phyloP scores from a whole-genome alignment of 1,139 yeast genomes.

The Wickerhamomyces sp. region DNA sequence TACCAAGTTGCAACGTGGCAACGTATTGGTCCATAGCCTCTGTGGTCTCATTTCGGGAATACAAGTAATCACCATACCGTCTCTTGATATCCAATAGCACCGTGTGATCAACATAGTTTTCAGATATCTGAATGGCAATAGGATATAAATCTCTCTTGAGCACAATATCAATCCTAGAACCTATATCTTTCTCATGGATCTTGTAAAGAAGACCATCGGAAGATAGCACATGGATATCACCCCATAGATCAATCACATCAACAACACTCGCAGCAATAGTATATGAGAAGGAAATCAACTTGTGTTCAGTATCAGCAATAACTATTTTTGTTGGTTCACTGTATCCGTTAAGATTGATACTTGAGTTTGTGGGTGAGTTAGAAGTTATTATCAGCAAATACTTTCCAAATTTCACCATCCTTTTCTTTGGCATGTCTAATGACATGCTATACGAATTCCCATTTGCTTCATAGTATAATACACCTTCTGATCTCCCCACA shows the following conservation, averaged over 20 bases:
- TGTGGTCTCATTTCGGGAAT: constrained; percentile 55
- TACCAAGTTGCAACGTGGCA: constrained; percentile 45
- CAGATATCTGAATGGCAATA: constrained; percentile 69
- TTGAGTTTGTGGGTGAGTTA: constrained; percentile 23
- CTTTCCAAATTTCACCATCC: constrained; percentile 33
- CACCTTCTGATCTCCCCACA: constrained; percentile 26
- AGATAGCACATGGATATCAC: constrained; percentile 55
- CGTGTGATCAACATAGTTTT: constrained; percentile 30
- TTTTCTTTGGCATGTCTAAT: constrained; percentile 55
- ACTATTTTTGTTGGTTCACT: constrained; percentile 45
- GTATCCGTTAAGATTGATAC: constrained; percentile 22
- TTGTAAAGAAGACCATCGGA: constrained; percentile 73
- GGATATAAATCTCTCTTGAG: constrained; percentile 67
- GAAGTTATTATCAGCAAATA: constrained; percentile 36
- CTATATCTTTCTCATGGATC: constrained; percentile 60
- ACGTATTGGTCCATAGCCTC: constrained; percentile 71
- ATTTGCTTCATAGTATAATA: constrained; percentile 32
- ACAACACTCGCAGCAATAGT: constrained; percentile 60
- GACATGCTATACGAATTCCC: constrained; percentile 55
- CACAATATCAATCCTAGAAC: constrained; percentile 65
- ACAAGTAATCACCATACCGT: constrained; percentile 68
- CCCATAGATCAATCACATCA: constrained; percentile 51
- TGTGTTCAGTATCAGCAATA: constrained; percentile 63
- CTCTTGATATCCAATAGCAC: constrained; percentile 51
- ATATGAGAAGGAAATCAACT: constrained; percentile 65